Conservation (phyloP, 1,139 yeast species). For the Hanseniaspora uvarum region DNA sequence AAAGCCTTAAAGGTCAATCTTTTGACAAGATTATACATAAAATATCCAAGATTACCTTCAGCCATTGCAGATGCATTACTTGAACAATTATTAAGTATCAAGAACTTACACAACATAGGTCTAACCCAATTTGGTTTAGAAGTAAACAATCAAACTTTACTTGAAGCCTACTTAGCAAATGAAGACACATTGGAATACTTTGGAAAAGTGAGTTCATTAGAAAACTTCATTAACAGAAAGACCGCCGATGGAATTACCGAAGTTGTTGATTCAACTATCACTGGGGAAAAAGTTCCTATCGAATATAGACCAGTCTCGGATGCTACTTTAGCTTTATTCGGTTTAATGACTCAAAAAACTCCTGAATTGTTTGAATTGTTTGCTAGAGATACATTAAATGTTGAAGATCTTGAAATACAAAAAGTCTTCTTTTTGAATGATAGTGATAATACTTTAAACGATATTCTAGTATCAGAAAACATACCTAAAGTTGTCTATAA, state of each 20-base stretch:
- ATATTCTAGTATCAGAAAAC: constrained; percentile 69
- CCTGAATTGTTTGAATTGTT: constrained; percentile 4
- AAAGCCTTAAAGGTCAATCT: constrained; percentile 9
- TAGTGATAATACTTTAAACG: constrained; percentile 77
- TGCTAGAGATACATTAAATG: constrained; percentile 12
- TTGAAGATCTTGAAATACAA: constrained; percentile 57
- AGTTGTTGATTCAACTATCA: background rate
- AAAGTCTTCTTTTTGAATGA: constrained; percentile 69
- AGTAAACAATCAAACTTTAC: constrained; percentile 51
- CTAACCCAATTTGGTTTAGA: constrained; percentile 76
- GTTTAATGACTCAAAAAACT: constrained; percentile 4
- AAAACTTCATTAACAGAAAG: constrained; percentile 23
- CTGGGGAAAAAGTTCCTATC: constrained; percentile 3
- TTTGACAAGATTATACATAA: constrained; percentile 40
- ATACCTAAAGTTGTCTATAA: constrained; percentile 68
- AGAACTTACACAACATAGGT: constrained; percentile 55
- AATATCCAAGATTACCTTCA: constrained; percentile 83
- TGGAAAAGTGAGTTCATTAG: constrained; percentile 52
- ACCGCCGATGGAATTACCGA: constrained; percentile 4
- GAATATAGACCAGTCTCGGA: constrained; percentile 12
- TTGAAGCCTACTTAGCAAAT: constrained; percentile 58
- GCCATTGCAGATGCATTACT: constrained; percentile 64
- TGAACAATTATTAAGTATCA: constrained; percentile 59
- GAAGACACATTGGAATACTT: constrained; percentile 55
- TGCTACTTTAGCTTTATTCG: constrained; percentile 10